These are phyloP conservation scores for Ceratocystis eucalypticola DNA, from an alignment of 2,329 filamentous ascomycete genomes.

Conservation along the genomic window DNA sequence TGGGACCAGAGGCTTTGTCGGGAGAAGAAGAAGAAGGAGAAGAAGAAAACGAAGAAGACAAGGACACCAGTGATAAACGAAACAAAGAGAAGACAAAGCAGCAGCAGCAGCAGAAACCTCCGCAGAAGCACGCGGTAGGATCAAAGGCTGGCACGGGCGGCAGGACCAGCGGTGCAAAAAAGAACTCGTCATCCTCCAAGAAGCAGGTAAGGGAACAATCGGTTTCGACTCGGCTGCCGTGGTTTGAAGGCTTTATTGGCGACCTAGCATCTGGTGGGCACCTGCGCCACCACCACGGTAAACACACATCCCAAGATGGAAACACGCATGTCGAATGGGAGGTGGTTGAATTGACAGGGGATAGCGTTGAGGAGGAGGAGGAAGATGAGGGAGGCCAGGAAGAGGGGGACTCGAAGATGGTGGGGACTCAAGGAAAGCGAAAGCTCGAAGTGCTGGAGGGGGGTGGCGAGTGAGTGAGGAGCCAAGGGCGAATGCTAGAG, in stretches of 20 bases:
- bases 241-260: conserved; percentile 60
- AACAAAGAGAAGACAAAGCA: not conserved
- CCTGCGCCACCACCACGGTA: conserved; percentile 47
- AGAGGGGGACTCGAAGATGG: not conserved
- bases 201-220: conserved; percentile 22
- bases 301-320: conserved; percentile 44
- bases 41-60: conserved; percentile 1
- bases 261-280: conserved; percentile 50
- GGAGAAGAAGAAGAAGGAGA: conserved; percentile 20
- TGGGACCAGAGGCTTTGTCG: conserved; percentile 26
- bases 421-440: conserved; percentile 4
- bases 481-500: no score
- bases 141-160: not conserved
- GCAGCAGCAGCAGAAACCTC: not conserved
- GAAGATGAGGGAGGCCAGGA: not conserved
- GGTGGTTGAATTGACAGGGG: conserved; percentile 57
- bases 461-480: not conserved
- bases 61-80: not conserved
- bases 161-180: not conserved
- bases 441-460: not conserved
- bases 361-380: conserved; percentile 23
- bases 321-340: conserved; percentile 66
- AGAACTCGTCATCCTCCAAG: not conserved
- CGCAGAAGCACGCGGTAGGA: not conserved
- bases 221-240: conserved; percentile 45